Evolutionary conservation across 2,329 filamentous ascomycete genomes (phyloP).

Genomic region (Pseudocercospora macadamiae): DNA sequence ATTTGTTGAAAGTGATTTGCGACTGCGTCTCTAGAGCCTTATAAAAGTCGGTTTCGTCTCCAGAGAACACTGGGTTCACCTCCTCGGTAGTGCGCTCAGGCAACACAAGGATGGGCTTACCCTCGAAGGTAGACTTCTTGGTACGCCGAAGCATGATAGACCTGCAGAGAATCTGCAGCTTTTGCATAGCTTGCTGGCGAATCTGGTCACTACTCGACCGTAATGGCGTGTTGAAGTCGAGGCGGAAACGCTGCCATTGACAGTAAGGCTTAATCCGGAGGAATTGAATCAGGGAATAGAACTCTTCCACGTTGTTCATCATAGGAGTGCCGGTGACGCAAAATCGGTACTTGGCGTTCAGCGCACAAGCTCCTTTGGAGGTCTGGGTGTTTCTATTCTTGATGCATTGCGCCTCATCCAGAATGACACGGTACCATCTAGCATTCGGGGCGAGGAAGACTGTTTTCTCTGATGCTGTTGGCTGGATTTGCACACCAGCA

Average conservation of each 20-base stretch:
- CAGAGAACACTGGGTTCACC: conserved; percentile 66
- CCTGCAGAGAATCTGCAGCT: conserved; percentile 74
- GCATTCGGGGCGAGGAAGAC: conserved; percentile 55
- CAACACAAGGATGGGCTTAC: conserved; percentile 71
- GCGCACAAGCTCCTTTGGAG: conserved; percentile 60
- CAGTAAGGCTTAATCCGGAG: conserved; percentile 76
- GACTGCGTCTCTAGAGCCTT: conserved; percentile 66
- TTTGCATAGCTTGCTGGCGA: conserved; percentile 61
- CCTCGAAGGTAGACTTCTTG: conserved; percentile 78
- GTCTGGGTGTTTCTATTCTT: conserved; percentile 71
- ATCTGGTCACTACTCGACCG: conserved; percentile 43
- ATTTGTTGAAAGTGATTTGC: conserved; percentile 74
- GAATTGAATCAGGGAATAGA: conserved; percentile 78
- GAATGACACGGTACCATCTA: conserved; percentile 68
- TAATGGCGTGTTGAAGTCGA: conserved; percentile 58
- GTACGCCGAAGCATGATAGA: conserved; percentile 81
- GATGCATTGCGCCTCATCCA: conserved; percentile 81
- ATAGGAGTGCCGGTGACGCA: conserved; percentile 82
- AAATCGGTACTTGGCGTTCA: conserved; percentile 67
- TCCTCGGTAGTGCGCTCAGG: conserved; percentile 66
- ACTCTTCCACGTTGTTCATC: conserved; percentile 82
- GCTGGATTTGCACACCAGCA: conserved; percentile 36
- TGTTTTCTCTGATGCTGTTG: conserved; percentile 38
- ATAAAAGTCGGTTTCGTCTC: conserved; percentile 69
- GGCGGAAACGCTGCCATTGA: conserved; percentile 63